Evolutionary conservation across 225 moss, liverwort and hornwort genomes (phyloP).

Genomic region (Takakia lepidozioides): DNA sequence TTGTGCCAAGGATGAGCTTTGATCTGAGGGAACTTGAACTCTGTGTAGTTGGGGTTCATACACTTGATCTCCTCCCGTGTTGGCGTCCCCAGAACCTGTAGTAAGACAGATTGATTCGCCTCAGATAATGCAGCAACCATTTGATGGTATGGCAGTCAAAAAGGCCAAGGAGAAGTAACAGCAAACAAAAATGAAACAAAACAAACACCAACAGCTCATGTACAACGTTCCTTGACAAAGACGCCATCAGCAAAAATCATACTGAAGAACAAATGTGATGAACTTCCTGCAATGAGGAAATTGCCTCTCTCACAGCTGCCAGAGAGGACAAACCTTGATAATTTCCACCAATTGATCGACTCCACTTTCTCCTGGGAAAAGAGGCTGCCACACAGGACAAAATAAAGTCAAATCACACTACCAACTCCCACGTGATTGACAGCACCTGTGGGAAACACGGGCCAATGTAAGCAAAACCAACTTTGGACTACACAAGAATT

Average conservation of each 20-base stretch:
- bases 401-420: no score
- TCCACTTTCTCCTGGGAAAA: conserved; percentile 54
- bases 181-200: no score
- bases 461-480: no score
- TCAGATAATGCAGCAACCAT: neutral
- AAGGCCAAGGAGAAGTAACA: no score
- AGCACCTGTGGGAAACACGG: no score
- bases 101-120: neutral
- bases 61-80: conserved; percentile 62
- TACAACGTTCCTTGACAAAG: no score
- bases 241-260: no score
- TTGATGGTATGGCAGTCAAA: no score
- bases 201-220: no score
- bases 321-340: conserved; percentile 26
- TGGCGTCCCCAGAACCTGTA: conserved; percentile 51
- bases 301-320: neutral
- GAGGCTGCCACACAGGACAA: conserved; percentile 40
- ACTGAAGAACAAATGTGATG: no score
- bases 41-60: conserved; percentile 57
- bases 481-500: no score
- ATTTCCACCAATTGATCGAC: conserved; percentile 62
- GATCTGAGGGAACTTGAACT: conserved; percentile 58
- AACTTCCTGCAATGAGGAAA: neutral
- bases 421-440: no score
- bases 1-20: conserved; percentile 62